Percentiles rank a stretch among this genome's conserved stretches.
These are phyloP conservation scores for Solanum sejunctum DNA, from an alignment of 257 asterid species.

Conservation along the genomic window DNA sequence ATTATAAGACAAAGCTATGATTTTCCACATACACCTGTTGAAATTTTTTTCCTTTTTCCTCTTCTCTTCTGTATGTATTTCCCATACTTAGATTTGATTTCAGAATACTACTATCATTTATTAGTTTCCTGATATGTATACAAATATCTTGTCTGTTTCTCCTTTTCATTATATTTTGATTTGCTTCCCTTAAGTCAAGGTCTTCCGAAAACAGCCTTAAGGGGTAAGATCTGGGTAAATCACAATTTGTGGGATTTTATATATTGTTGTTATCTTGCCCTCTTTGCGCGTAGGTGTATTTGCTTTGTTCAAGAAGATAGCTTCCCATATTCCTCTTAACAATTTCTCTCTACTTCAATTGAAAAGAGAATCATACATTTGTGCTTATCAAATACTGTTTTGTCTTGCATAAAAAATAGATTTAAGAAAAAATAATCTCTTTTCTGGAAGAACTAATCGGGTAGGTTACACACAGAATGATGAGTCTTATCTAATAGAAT, in stretches of 20 bases:
- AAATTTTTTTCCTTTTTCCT: neutral
- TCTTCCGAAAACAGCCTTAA: too few relatives aligned
- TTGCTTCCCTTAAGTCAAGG: too few relatives aligned
- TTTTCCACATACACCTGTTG: neutral
- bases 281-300: neutral
- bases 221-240: too few relatives aligned
- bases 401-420: neutral
- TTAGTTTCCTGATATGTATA: neutral
- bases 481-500: neutral
- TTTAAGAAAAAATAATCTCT: neutral
- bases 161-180: too few relatives aligned
- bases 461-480: neutral
- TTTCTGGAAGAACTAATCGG: neutral
- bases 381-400: neutral
- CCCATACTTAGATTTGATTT: neutral
- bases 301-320: neutral
- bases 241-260: too few relatives aligned
- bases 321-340: neutral
- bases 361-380: neutral
- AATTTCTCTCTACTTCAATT: neutral
- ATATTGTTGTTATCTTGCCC: too few relatives aligned
- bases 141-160: neutral
- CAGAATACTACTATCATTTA: neutral
- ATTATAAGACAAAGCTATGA: constrained; percentile 49
- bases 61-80: neutral